Evolutionary conservation across 768 basidiomycete genomes (phyloP).

Genomic region (Boletus tomentosulus): DNA sequence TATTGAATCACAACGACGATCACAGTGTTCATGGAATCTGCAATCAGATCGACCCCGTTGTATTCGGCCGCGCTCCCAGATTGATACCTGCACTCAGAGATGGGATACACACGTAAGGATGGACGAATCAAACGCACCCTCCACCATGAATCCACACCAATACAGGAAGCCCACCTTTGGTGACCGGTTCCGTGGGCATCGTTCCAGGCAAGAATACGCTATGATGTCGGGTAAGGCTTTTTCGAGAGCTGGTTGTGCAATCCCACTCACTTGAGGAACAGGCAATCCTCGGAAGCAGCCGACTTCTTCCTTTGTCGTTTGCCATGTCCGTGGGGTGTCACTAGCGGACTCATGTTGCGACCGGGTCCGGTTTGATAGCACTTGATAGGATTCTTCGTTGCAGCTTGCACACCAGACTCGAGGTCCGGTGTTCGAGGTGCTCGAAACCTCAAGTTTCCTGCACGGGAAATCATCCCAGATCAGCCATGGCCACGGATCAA

Average conservation of each 20-base stretch:
- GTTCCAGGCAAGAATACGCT: slow-evolving; percentile 15
- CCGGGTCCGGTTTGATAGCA: slow-evolving; percentile 24
- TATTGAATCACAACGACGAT: slow-evolving; percentile 33
- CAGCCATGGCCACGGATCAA: background rate
- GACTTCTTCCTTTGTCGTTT: slow-evolving; percentile 9
- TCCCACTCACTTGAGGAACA: slow-evolving; percentile 19
- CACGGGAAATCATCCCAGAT: too few species aligned
- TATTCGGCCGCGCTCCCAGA: slow-evolving; percentile 14
- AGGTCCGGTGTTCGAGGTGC: slow-evolving; percentile 25
- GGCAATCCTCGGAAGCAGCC: slow-evolving; percentile 30
- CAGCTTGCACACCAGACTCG: slow-evolving; percentile 20
- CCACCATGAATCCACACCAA: slow-evolving; percentile 38
- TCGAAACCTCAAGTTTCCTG: slow-evolving; percentile 26
- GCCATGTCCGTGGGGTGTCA: slow-evolving; percentile 1
- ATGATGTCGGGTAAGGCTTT: background rate
- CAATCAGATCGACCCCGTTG: slow-evolving; percentile 23
- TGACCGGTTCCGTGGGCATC: background rate
- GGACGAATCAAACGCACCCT: slow-evolving; percentile 17
- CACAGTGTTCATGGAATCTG: slow-evolving; percentile 19
- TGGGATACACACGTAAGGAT: background rate
- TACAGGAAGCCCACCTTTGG: slow-evolving; percentile 25
- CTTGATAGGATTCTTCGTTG: slow-evolving; percentile 21
- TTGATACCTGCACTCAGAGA: slow-evolving; percentile 17
- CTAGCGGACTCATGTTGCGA: slow-evolving; percentile 2
- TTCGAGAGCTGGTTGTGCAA: background rate